Conservation (phyloP, 495 filamentous ascomycete genomes). For the Penicillium alfredii region DNA sequence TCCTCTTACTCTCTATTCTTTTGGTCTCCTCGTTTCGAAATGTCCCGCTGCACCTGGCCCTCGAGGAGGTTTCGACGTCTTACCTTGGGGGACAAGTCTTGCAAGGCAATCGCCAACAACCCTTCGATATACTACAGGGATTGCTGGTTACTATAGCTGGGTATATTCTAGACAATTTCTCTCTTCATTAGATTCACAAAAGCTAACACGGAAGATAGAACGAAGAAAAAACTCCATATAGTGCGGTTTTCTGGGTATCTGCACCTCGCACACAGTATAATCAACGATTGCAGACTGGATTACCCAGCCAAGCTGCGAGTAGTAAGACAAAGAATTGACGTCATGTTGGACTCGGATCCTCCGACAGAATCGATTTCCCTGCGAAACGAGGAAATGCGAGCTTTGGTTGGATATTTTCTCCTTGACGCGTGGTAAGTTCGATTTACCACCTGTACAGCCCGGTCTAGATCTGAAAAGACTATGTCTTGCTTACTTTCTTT, state of each 20-base stretch:
- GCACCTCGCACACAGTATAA: constrained; percentile 9
- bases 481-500: constrained; percentile 1
- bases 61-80: constrained; percentile 12
- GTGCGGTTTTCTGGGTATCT: constrained; percentile 9
- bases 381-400: constrained; percentile 9
- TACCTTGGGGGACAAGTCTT: constrained; percentile 5
- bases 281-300: constrained; percentile 7
- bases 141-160: constrained; percentile 9
- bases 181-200: constrained; percentile 5
- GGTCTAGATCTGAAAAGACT: constrained; percentile 1
- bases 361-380: constrained; percentile 1
- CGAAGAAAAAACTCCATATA: constrained; percentile 9
- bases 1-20: constrained; percentile 15
- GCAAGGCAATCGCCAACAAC: constrained; percentile 4
- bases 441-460: constrained; percentile 2
- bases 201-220: constrained; percentile 6
- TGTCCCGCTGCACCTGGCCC: constrained; percentile 4
- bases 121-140: constrained; percentile 10
- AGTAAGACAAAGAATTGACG: background rate
- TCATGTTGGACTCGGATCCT: background rate
- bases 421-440: constrained; percentile 10
- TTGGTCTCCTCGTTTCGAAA: constrained; percentile 10
- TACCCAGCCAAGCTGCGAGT: constrained; percentile 4
- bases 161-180: constrained; percentile 6
- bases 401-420: constrained; percentile 11